Conservation (phyloP, 768 basidiomycete species). For the Macrocybe gigantea region DNA sequence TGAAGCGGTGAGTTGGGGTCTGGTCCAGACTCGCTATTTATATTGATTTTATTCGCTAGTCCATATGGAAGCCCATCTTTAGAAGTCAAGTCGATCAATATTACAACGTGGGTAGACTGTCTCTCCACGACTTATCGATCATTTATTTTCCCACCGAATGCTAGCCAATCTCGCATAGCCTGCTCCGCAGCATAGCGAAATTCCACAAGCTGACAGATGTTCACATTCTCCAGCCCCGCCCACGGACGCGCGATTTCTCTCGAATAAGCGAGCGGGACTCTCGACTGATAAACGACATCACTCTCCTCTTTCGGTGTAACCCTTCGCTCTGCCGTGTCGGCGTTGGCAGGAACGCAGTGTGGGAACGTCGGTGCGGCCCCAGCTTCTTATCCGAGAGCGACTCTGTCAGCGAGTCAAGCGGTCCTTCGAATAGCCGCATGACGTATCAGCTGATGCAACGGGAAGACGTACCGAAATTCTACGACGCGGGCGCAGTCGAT, state of each 20-base stretch:
- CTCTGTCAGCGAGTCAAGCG: too few species aligned
- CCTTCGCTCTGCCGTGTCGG: conserved; percentile 11
- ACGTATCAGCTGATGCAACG: too few species aligned
- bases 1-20: neutral
- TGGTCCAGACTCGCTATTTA: conserved; percentile 5
- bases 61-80: too few species aligned
- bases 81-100: too few species aligned
- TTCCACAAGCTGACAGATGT: conserved; percentile 14
- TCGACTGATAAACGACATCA: conserved; percentile 8
- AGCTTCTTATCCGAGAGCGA: too few species aligned
- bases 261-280: conserved; percentile 1
- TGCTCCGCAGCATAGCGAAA: conserved; percentile 8
- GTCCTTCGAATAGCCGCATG: too few species aligned
- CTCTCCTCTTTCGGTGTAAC: conserved; percentile 10
- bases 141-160: too few species aligned
- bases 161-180: conserved; percentile 5
- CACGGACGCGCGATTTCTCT: conserved; percentile 4
- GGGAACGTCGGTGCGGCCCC: conserved; percentile 9
- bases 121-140: too few species aligned
- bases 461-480: too few species aligned
- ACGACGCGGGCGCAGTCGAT: too few species aligned
- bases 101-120: too few species aligned
- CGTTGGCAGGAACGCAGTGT: conserved; percentile 10
- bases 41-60: neutral
- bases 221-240: conserved; percentile 17